Evolutionary conservation across 2,329 filamentous ascomycete genomes (phyloP), one percentile per base, ranked within the genome.

Genomic region (Fusarium pseudograminearum): DNA sequence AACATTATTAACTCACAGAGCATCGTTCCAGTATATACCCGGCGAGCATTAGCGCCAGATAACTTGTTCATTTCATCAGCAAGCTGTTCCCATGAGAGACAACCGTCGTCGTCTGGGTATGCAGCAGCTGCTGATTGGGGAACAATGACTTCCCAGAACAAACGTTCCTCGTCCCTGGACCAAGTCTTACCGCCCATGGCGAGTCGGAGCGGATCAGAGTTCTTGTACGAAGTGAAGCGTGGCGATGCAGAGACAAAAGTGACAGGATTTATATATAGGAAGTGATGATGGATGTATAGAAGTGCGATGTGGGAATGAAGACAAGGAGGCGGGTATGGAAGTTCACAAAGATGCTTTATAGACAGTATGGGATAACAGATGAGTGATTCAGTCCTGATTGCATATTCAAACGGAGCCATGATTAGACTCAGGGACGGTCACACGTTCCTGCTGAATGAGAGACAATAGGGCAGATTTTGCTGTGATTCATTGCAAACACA

Each of bases 131-230:
- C 73, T 0, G 82, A 84, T 9, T 74, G 71, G 1, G 80, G 77
- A 2, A 84, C 71, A 28, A 81, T 73, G 4, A 69, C 66, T 11
- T 75, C 74, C 86, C 85, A 88, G 71, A 86, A 87, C 65, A 82
- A 75, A 2, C 70, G 57, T 74, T 88, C 86, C 64, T 88, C 86
- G 2, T 80, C 74, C 0, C 60, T 60, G 1, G 83, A 81, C 86
- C 86, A 88, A 7, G 81, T 76, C 65, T 82, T 86, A 26, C 84
- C 85, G 7, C 82, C 84, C 85, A 87, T 86, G 26, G 28, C 80
- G 31, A 31, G 36, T 28, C 26, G 11, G 30, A 46, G 26, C 24
- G 34, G 53, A 44, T 42, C 16, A 33, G 41, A 62, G 26, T 31
- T 41, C 11, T 24, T n/a, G 31, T 18, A 31, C 14, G 38, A 22